Percentiles rank a stretch among this genome's conserved stretches.
phyloP scores from a whole-genome alignment of 2,329 filamentous ascomycete species.

The Lecanicillium sp. region DNA sequence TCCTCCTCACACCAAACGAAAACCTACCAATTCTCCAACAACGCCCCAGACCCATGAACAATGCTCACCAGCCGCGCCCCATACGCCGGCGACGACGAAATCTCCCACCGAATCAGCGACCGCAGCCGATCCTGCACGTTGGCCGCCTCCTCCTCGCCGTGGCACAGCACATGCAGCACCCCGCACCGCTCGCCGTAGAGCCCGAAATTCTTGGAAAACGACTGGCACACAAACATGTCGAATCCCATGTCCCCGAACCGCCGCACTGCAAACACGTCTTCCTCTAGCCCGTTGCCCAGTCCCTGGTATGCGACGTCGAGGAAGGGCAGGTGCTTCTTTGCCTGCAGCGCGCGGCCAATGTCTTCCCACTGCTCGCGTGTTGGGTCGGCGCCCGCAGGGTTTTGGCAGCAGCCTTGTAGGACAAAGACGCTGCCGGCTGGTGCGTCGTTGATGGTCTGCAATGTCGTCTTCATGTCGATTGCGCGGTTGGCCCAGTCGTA shows the following conservation, averaged over 20 bases:
- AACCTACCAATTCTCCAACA: too few species aligned
- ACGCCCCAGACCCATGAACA: too few species aligned
- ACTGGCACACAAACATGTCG: constrained; percentile 23
- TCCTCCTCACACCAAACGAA: too few species aligned
- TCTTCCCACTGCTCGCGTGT: constrained; percentile 23
- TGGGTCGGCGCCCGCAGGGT: constrained; percentile 29
- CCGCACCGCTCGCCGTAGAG: constrained; percentile 28
- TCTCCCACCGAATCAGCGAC: too few species aligned
- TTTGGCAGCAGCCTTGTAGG: constrained; percentile 30
- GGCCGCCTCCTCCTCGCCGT: too few species aligned
- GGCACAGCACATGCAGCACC: constrained; percentile 12
- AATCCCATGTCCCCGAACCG: constrained; percentile 16
- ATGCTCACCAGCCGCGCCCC: too few species aligned
- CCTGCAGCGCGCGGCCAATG: constrained; percentile 21
- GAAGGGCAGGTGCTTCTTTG: constrained; percentile 22
- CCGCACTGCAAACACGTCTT: constrained; percentile 26
- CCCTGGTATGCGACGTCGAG: constrained; percentile 27
- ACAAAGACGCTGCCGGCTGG: constrained; percentile 23
- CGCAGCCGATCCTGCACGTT: too few species aligned
- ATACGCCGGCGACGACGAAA: too few species aligned
- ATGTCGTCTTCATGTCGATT: constrained; percentile 23
- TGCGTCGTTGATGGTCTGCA: constrained; percentile 16
- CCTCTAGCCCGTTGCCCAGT: constrained; percentile 13
- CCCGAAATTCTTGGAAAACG: constrained; percentile 29
- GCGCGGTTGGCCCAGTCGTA: constrained; percentile 16